Evolutionary conservation across 257 asterid genomes (phyloP).

Genomic region (Solanum chmielewskii): DNA sequence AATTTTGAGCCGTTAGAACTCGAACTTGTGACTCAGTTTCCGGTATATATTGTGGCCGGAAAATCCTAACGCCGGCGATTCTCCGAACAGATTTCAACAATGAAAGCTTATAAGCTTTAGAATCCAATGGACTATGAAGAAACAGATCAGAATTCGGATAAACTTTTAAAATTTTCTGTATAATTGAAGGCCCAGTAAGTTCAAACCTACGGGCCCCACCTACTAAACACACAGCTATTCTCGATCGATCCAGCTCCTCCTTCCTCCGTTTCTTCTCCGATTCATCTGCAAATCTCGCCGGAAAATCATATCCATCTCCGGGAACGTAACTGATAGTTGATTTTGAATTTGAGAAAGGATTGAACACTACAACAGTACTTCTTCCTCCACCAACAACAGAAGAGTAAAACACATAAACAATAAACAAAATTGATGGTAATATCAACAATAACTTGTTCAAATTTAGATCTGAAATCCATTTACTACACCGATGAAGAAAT

Average conservation of each 20-base stretch:
- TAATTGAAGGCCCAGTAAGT: constrained; percentile 85
- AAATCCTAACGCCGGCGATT: constrained; percentile 60
- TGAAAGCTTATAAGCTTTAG: constrained; percentile 52
- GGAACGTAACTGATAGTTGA: not conserved
- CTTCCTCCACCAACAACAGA: not conserved
- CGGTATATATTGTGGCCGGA: constrained; percentile 41
- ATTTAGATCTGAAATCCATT: not conserved
- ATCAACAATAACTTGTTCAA: not conserved
- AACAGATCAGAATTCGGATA: constrained; percentile 67
- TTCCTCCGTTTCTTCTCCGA: not conserved
- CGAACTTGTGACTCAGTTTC: constrained; percentile 51
- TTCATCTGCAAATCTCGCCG: not conserved
- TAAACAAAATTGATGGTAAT: not conserved
- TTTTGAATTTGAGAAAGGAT: not conserved
- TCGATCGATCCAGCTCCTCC: constrained; percentile 20
- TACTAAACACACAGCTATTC: constrained; percentile 88
- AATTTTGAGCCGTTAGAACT: constrained; percentile 60
- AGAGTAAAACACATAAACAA: not conserved
- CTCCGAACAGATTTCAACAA: constrained; percentile 65
- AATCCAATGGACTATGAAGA: constrained; percentile 72
- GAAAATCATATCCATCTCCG: not conserved
- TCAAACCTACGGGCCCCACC: constrained; percentile 98
- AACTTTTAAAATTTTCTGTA: constrained; percentile 48
- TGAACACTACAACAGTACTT: not conserved
- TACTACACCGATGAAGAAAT: not conserved